Percentiles rank a stretch among this genome's conserved stretches.
Evolutionary conservation across 768 basidiomycete species (phyloP).

Genomic region (Clavaria fumosa): DNA sequence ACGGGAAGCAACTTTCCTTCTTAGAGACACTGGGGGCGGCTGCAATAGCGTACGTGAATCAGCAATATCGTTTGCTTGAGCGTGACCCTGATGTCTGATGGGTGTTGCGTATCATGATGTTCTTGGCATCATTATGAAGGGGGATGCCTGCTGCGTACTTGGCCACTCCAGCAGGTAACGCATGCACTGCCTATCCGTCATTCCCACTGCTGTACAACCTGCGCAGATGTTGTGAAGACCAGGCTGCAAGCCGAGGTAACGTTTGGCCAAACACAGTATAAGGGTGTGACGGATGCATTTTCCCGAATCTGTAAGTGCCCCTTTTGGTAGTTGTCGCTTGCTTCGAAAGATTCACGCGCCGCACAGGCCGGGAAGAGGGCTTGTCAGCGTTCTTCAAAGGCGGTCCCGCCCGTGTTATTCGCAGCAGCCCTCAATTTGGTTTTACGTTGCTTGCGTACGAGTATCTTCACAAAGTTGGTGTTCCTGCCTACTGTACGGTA

Average conservation of each 20-base stretch:
- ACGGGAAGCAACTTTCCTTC: conserved; percentile 86
- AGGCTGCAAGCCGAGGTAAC: conserved; percentile 86
- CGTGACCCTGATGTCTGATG: conserved; percentile 7
- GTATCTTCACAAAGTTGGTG: conserved; percentile 41
- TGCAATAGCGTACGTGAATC: conserved; percentile 69
- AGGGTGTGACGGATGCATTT: conserved; percentile 80
- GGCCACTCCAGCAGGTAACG: conserved; percentile 77
- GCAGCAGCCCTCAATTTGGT: conserved; percentile 89
- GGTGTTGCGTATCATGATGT: conserved; percentile 16
- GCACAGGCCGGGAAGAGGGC: conserved; percentile 73
- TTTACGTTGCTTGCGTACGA: conserved; percentile 80
- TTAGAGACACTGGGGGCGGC: conserved; percentile 77
- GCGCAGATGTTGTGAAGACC: conserved; percentile 89
- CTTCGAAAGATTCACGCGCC: too few relatives aligned
- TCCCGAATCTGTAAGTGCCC: conserved; percentile 64
- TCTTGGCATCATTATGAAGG: conserved; percentile 30
- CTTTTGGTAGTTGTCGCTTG: too few relatives aligned
- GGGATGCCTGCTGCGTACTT: conserved; percentile 97
- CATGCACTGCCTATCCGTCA: conserved; percentile 7
- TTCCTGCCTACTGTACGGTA: not conserved
- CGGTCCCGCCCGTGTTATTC: conserved; percentile 72
- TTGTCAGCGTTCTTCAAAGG: conserved; percentile 86
- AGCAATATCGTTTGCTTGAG: too few relatives aligned
- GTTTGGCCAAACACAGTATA: conserved; percentile 83
- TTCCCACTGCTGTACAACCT: conserved; percentile 3